Conservation (phyloP, 2,329 filamentous ascomycete species). For the Trichophyton mentagrophytes region DNA sequence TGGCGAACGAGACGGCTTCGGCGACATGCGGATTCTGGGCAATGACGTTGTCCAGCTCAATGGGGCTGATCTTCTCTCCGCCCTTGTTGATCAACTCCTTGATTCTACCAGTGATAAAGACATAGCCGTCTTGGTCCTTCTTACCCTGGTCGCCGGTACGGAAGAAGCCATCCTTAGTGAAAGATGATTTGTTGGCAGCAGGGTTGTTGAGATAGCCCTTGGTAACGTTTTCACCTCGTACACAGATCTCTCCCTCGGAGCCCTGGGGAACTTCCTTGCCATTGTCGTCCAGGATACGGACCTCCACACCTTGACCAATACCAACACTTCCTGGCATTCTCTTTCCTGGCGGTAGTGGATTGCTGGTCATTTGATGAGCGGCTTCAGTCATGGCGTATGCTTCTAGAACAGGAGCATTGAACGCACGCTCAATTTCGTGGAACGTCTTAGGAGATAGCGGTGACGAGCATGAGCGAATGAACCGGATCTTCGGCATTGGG, state of each 20-base stretch:
- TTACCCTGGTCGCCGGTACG: constrained; percentile 78
- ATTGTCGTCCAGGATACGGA: constrained; percentile 60
- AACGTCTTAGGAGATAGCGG: constrained; percentile 72
- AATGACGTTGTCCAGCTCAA: constrained; percentile 73
- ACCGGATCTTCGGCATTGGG: constrained; percentile 61
- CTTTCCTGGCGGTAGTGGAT: constrained; percentile 56
- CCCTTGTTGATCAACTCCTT: constrained; percentile 87
- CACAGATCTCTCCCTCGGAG: constrained; percentile 67
- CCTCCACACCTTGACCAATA: constrained; percentile 67
- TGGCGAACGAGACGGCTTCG: constrained; percentile 73
- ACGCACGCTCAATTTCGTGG: constrained; percentile 61
- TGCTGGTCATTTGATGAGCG: constrained; percentile 41
- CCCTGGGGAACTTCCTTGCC: constrained; percentile 58
- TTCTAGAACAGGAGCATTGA: constrained; percentile 70
- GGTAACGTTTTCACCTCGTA: constrained; percentile 70
- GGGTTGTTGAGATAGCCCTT: constrained; percentile 76
- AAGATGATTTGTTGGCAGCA: constrained; percentile 59
- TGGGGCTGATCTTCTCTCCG: constrained; percentile 79
- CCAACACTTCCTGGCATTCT: constrained; percentile 73
- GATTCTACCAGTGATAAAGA: constrained; percentile 80
- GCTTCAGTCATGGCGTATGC: constrained; percentile 91
- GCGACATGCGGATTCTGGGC: constrained; percentile 58
- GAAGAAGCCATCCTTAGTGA: constrained; percentile 68
- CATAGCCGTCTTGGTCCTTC: constrained; percentile 65
- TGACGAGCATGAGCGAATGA: constrained; percentile 78